These are phyloP conservation scores for Rehmannia glutinosa DNA, from an alignment of 257 asterid species.

Conservation along the genomic window DNA sequence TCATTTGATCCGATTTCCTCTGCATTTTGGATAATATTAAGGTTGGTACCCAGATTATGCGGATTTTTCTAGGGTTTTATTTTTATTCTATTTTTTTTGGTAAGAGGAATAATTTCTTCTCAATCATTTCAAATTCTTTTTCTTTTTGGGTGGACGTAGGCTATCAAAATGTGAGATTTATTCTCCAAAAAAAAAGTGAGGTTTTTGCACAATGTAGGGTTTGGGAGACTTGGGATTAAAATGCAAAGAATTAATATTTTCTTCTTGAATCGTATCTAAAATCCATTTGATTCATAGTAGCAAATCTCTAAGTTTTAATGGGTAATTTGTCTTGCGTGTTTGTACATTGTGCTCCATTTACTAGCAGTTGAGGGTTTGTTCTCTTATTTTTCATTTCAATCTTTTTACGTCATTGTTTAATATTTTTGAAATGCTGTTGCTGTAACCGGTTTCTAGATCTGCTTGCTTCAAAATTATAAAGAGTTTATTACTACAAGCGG, in stretches of 20 bases:
- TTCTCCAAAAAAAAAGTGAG: too few species aligned
- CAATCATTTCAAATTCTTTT: too few species aligned
- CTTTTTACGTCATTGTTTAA: not conserved
- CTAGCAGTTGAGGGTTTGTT: conserved; percentile 6
- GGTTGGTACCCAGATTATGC: conserved; percentile 26
- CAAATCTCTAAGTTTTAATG: conserved; percentile 3
- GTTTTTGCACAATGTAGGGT: conserved; percentile 25
- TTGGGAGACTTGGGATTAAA: conserved; percentile 10
- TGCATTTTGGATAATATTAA: conserved; percentile 16
- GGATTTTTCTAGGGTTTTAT: conserved; percentile 28
- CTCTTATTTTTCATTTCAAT: not conserved
- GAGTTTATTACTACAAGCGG: not conserved
- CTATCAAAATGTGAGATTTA: not conserved
- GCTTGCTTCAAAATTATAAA: conserved; percentile 8
- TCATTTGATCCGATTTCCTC: conserved; percentile 25
- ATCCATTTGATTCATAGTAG: conserved; percentile 4
- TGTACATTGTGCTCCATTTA: conserved; percentile 8
- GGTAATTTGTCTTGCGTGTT: not conserved
- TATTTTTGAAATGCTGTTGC: not conserved
- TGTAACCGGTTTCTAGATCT: conserved; percentile 18
- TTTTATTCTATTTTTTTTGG: not conserved
- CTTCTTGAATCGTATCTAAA: not conserved
- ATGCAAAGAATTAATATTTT: not conserved
- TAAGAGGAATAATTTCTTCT: too few species aligned
- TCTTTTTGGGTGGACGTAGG: not conserved